Percentiles rank a stretch among this genome's conserved stretches.
Conservation (phyloP, 1,139 yeast genomes). For the Sugiyamaella sp. region DNA sequence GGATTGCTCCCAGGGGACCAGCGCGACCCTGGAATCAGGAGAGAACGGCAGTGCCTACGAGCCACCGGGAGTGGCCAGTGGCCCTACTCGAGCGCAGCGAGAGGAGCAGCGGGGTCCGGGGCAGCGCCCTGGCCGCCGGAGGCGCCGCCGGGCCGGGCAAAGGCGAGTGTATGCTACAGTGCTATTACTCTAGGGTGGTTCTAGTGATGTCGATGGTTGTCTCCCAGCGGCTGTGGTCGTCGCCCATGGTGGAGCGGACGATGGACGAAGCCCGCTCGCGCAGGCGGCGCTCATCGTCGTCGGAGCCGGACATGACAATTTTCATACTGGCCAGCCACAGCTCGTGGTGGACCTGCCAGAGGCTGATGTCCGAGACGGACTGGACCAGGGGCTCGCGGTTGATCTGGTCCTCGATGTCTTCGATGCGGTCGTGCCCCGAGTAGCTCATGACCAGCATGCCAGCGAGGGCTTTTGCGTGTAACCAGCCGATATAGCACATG, state of each 20-base stretch:
- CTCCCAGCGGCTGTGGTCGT: conserved; percentile 40
- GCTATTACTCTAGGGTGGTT: conserved; percentile 25
- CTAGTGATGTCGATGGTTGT: conserved; percentile 45
- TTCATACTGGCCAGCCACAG: conserved; percentile 47
- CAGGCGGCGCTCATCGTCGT: conserved; percentile 41
- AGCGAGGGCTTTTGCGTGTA: conserved; percentile 46
- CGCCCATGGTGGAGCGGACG: conserved; percentile 37
- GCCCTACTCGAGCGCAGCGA: conserved; percentile 2
- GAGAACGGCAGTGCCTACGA: not conserved
- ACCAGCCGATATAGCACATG: conserved; percentile 49
- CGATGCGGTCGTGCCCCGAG: conserved; percentile 44
- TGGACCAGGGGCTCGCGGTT: conserved; percentile 37
- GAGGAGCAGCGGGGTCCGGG: conserved; percentile 12
- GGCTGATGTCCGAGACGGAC: conserved; percentile 40
- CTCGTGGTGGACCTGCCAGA: conserved; percentile 50
- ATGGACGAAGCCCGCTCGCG: conserved; percentile 39
- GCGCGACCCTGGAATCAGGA: not conserved
- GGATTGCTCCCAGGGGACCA: no score
- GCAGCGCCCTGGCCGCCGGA: conserved; percentile 18
- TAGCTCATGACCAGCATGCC: conserved; percentile 51
- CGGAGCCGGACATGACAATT: conserved; percentile 41
- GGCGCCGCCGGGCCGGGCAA: conserved; percentile 4
- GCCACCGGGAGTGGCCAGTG: not conserved
- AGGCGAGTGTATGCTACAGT: conserved; percentile 2
- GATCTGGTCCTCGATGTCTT: conserved; percentile 35